Conservation (phyloP, 495 filamentous ascomycete genomes). For the Daldinia grandis region DNA sequence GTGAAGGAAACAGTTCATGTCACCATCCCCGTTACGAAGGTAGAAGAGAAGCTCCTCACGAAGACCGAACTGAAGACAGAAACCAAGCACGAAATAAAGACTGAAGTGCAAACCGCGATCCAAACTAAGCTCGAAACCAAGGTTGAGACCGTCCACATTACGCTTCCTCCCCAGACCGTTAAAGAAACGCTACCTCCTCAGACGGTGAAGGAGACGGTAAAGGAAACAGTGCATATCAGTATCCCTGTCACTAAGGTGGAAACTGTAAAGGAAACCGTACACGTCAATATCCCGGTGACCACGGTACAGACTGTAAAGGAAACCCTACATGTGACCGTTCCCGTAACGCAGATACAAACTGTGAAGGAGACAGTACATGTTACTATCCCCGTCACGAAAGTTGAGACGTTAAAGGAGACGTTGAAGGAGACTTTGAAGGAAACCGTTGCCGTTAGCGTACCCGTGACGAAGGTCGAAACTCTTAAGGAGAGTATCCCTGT, state of each 20-base stretch:
- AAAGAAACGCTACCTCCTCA: conserved; percentile 27
- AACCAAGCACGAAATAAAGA: conserved; percentile 20
- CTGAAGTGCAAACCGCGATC: conserved; percentile 10
- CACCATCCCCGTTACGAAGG: conserved; percentile 29
- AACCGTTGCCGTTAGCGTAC: conserved; percentile 13
- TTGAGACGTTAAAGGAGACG: conserved; percentile 20
- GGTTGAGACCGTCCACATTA: conserved; percentile 25
- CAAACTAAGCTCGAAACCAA: conserved; percentile 31
- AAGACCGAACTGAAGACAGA: conserved; percentile 26
- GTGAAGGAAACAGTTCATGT: conserved; percentile 36
- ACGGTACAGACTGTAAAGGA: conserved; percentile 24
- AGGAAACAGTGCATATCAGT: conserved; percentile 28
- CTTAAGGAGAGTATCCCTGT: conserved; percentile 18
- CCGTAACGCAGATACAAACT: conserved; percentile 14
- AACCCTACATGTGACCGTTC: conserved; percentile 8
- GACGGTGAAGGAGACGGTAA: conserved; percentile 29
- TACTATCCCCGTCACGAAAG: conserved; percentile 17
- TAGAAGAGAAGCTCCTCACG: conserved; percentile 38
- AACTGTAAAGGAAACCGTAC: conserved; percentile 22
- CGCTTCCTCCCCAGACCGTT: conserved; percentile 22
- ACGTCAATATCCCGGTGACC: conserved; percentile 17
- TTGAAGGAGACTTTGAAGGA: background rate
- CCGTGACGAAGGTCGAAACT: conserved; percentile 13
- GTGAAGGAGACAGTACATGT: conserved; percentile 15
- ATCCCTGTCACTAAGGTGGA: conserved; percentile 26